Percentiles rank a stretch among this genome's conserved stretches.
phyloP scores from a whole-genome alignment of 1,284 basidiomycete species.

The Inonotus obliquus region DNA sequence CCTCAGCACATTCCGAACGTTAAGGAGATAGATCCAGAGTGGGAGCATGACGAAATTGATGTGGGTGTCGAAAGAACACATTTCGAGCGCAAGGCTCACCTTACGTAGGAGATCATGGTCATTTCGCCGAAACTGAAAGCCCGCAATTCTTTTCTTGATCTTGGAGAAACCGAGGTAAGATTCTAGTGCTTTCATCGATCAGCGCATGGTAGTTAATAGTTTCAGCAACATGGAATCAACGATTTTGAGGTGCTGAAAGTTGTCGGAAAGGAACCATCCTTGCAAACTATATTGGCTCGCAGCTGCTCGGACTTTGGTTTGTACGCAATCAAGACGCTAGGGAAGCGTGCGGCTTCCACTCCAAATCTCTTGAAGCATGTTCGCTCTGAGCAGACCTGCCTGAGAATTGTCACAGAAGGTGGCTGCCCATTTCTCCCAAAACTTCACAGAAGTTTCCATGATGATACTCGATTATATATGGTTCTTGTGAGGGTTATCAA shows the following conservation, averaged over 20 bases:
- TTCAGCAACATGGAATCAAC: slow-evolving; percentile 33
- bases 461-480: slow-evolving; percentile 55
- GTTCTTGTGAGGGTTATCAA: slow-evolving; percentile 38
- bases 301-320: slow-evolving; percentile 35
- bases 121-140: slow-evolving; percentile 24
- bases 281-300: slow-evolving; percentile 44
- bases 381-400: slow-evolving; percentile 54
- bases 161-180: slow-evolving; percentile 6
- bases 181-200: not conserved
- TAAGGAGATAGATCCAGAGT: slow-evolving; percentile 25
- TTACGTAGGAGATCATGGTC: slow-evolving; percentile 24
- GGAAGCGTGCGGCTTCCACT: slow-evolving; percentile 50
- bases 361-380: slow-evolving; percentile 49
- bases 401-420: slow-evolving; percentile 48
- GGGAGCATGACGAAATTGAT: slow-evolving; percentile 30
- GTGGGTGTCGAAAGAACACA: slow-evolving; percentile 14
- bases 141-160: slow-evolving; percentile 14
- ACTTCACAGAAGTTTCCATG: slow-evolving; percentile 63
- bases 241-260: slow-evolving; percentile 56
- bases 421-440: slow-evolving; percentile 56
- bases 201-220: not conserved
- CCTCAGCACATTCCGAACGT: slow-evolving; percentile 15
- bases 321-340: slow-evolving; percentile 59
- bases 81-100: not conserved
- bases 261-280: slow-evolving; percentile 52